Evolutionary conservation across 805 yeast species (phyloP), one percentile per base, ranked within the genome.

Genomic region (Starmerella tilneyi): DNA sequence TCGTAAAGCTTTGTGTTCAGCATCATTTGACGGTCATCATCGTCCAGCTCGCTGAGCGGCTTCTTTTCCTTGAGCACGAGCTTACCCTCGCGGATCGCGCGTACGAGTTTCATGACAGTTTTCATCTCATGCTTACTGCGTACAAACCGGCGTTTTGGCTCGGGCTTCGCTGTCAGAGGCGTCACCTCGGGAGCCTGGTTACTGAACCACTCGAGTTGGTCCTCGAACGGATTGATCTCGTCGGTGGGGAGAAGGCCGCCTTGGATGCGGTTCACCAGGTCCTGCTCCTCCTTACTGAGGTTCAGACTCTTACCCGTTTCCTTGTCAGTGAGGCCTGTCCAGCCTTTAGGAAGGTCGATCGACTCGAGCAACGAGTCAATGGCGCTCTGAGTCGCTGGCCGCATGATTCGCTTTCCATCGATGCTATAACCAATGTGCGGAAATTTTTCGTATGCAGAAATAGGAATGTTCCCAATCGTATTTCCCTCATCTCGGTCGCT

Each of bases 91-190:
- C 98, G 78, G 50, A 92, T 92, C 31, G 98, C 98, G 54, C 78
- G 75, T 22, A 92, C 99, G 50, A 92, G 79, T 71, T 92, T 92
- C 96, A 89, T 88, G 41, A 92, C 79, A 63, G 94, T 74, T 68
- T 85, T 84, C 28, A 96, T 96, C 70, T 92, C 99, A 63, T 86
- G 89, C 62, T 86, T 86, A 11, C 97, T 89, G 20, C 97, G 98
- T 50, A 85, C 83, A 58, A 92, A 92, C 62, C 99, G 76, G 63
- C 97, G 76, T 68, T 92, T 92, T 46, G 99, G 98, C 68, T 92
- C 99, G 9, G 96, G 97, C 13, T 77, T 79, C 0, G 96, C 95
- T 22, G 85, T 76, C 49, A 92, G 71, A 4, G 98, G 98, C 94
- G 84, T 88, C 17, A 77, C 67, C 67, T 86, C 95, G 12, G 40